phyloP scores from a whole-genome alignment of 106 monocot species.

The Dendrobium nobile region DNA sequence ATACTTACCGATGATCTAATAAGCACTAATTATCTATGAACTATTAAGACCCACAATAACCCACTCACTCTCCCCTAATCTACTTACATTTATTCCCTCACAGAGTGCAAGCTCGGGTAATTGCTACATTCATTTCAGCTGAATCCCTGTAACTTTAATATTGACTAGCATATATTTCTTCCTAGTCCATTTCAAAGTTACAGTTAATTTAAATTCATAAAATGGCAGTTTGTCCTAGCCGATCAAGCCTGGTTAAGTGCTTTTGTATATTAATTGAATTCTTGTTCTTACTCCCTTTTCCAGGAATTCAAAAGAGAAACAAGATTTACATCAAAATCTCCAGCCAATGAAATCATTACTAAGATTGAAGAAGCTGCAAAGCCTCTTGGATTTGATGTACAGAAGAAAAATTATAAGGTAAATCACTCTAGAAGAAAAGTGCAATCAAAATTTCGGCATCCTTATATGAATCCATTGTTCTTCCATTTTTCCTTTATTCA shows the following conservation, averaged over 20 bases:
- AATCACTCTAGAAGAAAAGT: background rate
- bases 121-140: background rate
- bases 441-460: background rate
- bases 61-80: too few species aligned
- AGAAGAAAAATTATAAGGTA: constrained; percentile 96
- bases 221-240: background rate
- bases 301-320: constrained; percentile 95
- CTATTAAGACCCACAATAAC: too few species aligned
- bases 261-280: background rate
- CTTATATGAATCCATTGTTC: background rate
- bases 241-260: background rate
- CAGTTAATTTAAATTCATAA: background rate
- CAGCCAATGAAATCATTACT: constrained; percentile 80
- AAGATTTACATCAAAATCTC: constrained; percentile 81
- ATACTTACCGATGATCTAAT: too few species aligned
- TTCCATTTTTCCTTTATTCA: constrained; percentile 16
- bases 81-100: too few species aligned
- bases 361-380: constrained; percentile 97
- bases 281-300: background rate
- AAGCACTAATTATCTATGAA: too few species aligned
- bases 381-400: constrained; percentile 88
- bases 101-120: background rate
- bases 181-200: background rate
- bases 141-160: background rate
- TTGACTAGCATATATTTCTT: background rate